Percentiles rank a stretch among this genome's conserved stretches.
Evolutionary conservation across 345 rosid species (phyloP).

Genomic region (Alliaria petiolata): DNA sequence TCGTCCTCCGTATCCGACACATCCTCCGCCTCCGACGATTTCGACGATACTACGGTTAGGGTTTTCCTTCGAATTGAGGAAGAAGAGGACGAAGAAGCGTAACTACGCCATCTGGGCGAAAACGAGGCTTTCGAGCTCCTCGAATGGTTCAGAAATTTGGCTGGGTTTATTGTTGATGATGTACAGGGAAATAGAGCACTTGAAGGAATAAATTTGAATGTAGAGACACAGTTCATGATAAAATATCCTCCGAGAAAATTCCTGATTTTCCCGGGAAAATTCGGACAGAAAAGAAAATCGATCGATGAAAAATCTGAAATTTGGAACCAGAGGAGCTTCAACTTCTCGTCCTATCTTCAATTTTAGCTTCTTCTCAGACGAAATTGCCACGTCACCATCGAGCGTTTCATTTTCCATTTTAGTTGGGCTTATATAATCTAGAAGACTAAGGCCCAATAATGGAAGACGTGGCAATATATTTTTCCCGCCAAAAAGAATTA

Average conservation of each 20-base stretch:
- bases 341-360: constrained; percentile 27
- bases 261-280: constrained; percentile 5
- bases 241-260: not conserved
- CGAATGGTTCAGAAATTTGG: constrained; percentile 24
- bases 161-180: not conserved
- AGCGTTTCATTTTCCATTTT: not conserved
- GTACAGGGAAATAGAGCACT: not conserved
- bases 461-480: not conserved
- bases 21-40: constrained; percentile 63
- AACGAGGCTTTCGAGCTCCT: too few relatives aligned
- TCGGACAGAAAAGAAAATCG: not conserved
- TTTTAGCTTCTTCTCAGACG: not conserved
- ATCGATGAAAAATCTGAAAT: not conserved
- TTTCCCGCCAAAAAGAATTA: constrained; percentile 32
- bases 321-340: constrained; percentile 10
- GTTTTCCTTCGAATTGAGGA: constrained; percentile 14
- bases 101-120: constrained; percentile 23
- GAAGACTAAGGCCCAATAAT: not conserved
- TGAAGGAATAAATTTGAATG: constrained; percentile 27
- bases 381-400: constrained; percentile 21
- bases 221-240: constrained; percentile 45
- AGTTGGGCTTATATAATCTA: not conserved
- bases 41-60: constrained; percentile 35
- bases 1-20: constrained; percentile 55
- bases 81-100: constrained; percentile 15